These are phyloP conservation scores for Ceratobasidium sp. DNA, from an alignment of 1,284 basidiomycete genomes.

Conservation along the genomic window DNA sequence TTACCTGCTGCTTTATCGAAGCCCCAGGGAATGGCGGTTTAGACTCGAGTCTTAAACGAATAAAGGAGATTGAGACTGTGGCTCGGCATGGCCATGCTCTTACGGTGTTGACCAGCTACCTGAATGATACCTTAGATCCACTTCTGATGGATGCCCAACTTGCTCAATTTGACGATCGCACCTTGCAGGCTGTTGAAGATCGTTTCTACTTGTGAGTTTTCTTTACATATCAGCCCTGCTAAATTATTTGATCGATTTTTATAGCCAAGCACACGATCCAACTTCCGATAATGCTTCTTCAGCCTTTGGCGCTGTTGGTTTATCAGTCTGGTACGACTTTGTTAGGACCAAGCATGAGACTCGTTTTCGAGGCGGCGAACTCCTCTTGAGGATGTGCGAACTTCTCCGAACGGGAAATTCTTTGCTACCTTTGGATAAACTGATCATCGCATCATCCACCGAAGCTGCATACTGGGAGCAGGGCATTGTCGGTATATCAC, in stretches of 20 bases:
- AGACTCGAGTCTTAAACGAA: too few relatives aligned
- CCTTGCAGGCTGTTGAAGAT: background rate
- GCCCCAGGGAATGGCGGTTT: background rate
- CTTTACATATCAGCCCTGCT: background rate
- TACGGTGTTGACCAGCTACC: background rate
- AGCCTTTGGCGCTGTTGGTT: background rate
- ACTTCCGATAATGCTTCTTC: background rate
- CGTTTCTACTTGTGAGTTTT: background rate
- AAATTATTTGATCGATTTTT: too few relatives aligned
- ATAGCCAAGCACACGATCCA: background rate
- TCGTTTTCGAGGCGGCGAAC: background rate
- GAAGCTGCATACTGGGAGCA: constrained; percentile 12
- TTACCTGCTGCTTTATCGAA: background rate
- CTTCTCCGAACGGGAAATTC: background rate
- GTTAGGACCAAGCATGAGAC: background rate
- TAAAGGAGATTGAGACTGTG: background rate
- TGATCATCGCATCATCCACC: background rate
- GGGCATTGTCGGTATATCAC: too few relatives aligned
- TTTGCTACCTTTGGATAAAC: background rate
- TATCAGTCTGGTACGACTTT: constrained; percentile 18
- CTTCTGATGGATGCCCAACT: too few relatives aligned
- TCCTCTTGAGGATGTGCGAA: background rate
- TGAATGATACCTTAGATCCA: too few relatives aligned
- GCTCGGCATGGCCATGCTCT: background rate
- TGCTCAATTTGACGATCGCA: background rate